phyloP scores from a whole-genome alignment of 2,329 filamentous ascomycete genomes.

The Aspergillus cejpii region DNA sequence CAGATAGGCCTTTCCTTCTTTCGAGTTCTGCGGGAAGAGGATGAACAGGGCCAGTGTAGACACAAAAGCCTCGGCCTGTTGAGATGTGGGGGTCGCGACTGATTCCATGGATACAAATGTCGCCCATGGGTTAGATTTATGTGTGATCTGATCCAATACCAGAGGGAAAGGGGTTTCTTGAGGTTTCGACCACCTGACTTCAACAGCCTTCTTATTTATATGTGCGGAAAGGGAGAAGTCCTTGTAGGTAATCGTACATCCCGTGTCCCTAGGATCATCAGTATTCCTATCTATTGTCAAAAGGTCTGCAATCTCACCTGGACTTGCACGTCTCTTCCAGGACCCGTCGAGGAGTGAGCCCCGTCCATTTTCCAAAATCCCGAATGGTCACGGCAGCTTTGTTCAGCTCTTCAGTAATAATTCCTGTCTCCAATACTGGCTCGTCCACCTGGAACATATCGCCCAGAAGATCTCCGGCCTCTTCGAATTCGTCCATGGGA shows the following conservation, averaged over 20 bases:
- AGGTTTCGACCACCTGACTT: constrained; percentile 70
- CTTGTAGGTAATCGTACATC: constrained; percentile 60
- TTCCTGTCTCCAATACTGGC: constrained; percentile 39
- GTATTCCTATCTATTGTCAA: not conserved
- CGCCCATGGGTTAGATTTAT: constrained; percentile 41
- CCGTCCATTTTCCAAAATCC: constrained; percentile 78
- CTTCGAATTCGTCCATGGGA: constrained; percentile 31
- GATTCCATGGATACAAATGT: constrained; percentile 66
- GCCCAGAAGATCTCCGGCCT: constrained; percentile 45
- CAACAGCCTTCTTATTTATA: constrained; percentile 67
- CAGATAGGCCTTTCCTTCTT: constrained; percentile 79
- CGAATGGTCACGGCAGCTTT: constrained; percentile 51
- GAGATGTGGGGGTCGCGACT: constrained; percentile 64
- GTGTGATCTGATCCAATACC: constrained; percentile 39
- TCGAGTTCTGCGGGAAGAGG: constrained; percentile 67
- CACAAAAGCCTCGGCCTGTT: constrained; percentile 81
- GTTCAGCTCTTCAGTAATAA: constrained; percentile 28
- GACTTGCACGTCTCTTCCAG: constrained; percentile 84
- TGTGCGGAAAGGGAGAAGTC: constrained; percentile 67
- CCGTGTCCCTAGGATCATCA: constrained; percentile 54
- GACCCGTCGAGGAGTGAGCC: constrained; percentile 66
- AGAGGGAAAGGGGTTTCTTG: constrained; percentile 50
- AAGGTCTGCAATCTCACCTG: constrained; percentile 40
- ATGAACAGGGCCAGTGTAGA: constrained; percentile 77
- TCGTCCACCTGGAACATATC: constrained; percentile 50